Evolutionary conservation across 768 basidiomycete species (phyloP), one percentile per base, ranked within the genome.

Genomic region (Mycena filopes): DNA sequence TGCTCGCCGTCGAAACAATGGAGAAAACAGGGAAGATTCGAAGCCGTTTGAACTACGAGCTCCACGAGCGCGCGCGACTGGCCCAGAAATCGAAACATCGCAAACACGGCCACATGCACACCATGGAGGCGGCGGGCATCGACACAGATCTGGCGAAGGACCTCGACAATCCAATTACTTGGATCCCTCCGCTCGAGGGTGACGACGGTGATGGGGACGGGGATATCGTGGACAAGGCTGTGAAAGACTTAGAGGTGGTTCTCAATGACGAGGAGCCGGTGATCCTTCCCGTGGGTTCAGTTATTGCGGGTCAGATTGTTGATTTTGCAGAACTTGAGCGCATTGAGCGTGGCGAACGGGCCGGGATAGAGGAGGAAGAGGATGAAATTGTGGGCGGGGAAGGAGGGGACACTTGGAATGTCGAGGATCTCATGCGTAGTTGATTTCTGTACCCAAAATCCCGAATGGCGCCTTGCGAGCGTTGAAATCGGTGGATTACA

Each of bases 1-100:
- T 57, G 13, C 61, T 75, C 12, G 58, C 70, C 20, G 66, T 73
- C 23, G 45, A 65, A 13, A 68, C 59, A 11, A 53, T 73, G 50
- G 60, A 69, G 25, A 56, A 51, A 8, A 46, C 72, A 9, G 71
- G 68, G 8, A 72, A 56, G 42, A 49, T 74, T 8, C 64, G 63
- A 2, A 55, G 48, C 25, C 60, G 70, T 62, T 40, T 50, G 31
- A 46, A 36, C 20, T 57, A 46, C 33, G 42, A 57, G 7, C 42
- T 57, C 4, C 20, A 56, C 42, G 42, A 56, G 26, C 55, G 20
- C 8, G 38, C 21, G 26, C 38, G 28, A 13, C 10, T 11, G 26
- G 55, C 6, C 26, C 26, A n/a, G 25, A 42, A 42, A 55, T n/a
- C 31, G 18, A 48, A 48, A 40, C 51, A 53, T 26, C 51, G 51